phyloP scores from a whole-genome alignment of 352 stramenopile species.

The Phytophthora cactorum region DNA sequence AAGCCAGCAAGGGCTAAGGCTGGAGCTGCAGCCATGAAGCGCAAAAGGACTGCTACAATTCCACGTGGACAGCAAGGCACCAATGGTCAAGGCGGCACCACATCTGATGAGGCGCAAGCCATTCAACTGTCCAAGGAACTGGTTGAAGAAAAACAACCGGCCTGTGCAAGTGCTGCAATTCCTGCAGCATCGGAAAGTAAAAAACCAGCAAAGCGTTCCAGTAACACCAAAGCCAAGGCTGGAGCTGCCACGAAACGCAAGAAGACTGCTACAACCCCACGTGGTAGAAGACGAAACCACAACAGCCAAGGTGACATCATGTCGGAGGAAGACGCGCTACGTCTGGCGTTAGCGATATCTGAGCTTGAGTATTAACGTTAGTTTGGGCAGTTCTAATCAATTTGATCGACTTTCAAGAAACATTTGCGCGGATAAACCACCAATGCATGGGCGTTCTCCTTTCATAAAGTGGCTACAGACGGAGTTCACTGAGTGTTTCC shows the following conservation, averaged over 20 bases:
- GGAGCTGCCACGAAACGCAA: neutral
- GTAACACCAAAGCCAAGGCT: neutral
- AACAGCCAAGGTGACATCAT: constrained; percentile 1
- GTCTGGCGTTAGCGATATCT: constrained; percentile 47
- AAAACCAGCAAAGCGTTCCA: neutral
- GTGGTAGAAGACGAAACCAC: neutral
- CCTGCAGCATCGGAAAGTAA: neutral
- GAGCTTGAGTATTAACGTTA: constrained; percentile 47
- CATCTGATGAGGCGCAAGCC: constrained; percentile 36
- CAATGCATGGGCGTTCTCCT: too few species aligned
- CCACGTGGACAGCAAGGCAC: neutral
- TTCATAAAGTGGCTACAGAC: neutral
- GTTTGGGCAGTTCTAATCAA: neutral
- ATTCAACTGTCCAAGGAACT: constrained; percentile 28
- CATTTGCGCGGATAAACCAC: too few species aligned
- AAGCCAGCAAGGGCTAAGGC: neutral
- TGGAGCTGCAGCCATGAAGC: neutral
- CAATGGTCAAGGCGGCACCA: neutral
- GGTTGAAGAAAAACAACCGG: neutral
- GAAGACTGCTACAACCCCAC: constrained; percentile 5
- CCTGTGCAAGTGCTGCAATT: neutral
- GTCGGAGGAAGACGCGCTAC: constrained; percentile 35
- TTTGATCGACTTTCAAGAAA: too few species aligned
- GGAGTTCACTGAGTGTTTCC: too few species aligned
- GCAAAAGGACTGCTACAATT: neutral